phyloP scores from a whole-genome alignment of 164 flowering plant species.

The Magnolia sinica region DNA sequence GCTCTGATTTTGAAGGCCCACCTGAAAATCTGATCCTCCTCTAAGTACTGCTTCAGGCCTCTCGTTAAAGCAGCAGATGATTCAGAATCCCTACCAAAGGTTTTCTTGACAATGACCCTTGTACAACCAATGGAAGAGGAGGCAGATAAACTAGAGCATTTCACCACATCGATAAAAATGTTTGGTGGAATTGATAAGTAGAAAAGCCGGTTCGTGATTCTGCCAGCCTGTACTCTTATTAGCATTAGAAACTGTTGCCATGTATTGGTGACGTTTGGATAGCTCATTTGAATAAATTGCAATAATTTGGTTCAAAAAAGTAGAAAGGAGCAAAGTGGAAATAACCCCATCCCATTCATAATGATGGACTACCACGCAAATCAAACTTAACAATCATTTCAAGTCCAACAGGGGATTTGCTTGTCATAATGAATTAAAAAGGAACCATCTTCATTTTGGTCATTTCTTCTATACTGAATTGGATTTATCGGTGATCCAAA shows the following conservation, averaged over 20 bases:
- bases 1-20: constrained; percentile 8
- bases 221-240: constrained; percentile 52
- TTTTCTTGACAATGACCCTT: constrained; percentile 93
- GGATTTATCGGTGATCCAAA: too few species aligned
- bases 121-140: constrained; percentile 92
- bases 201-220: constrained; percentile 72
- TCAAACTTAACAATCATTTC: too few species aligned
- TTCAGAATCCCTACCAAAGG: constrained; percentile 92
- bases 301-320: too few species aligned
- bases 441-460: too few species aligned
- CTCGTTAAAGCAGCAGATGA: constrained; percentile 81
- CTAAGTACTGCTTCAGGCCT: constrained; percentile 66
- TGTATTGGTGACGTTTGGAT: too few species aligned
- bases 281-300: too few species aligned
- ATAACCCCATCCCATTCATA: too few species aligned
- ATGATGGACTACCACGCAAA: too few species aligned
- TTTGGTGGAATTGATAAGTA: constrained; percentile 93
- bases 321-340: too few species aligned
- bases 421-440: too few species aligned
- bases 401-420: too few species aligned
- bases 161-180: constrained; percentile 78
- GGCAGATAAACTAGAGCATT: constrained; percentile 72
- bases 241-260: neutral
- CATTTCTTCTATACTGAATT: too few species aligned
- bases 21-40: constrained; percentile 94